These are phyloP conservation scores for Aspergillus sp. DNA, from an alignment of 2,329 filamentous ascomycete species.

Conservation along the genomic window DNA sequence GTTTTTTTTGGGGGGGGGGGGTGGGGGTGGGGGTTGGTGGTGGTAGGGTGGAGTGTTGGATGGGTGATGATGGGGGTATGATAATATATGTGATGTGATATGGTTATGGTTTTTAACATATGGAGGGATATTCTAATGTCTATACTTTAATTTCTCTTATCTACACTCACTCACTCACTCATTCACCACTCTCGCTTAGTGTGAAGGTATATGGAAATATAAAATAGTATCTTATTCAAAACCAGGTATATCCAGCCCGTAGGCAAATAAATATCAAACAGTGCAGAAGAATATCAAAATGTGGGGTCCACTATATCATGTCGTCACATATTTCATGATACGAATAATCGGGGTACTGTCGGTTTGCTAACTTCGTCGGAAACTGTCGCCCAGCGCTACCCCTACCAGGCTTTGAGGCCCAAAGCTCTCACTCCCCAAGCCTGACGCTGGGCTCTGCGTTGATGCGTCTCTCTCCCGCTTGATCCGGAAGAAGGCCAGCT, in stretches of 20 bases:
- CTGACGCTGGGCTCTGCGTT: constrained; percentile 27
- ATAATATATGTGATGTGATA: no score
- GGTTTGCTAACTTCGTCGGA: constrained; percentile 27
- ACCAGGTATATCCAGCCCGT: constrained; percentile 17
- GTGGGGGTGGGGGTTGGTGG: background rate
- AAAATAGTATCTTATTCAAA: no score
- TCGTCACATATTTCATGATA: constrained; percentile 2
- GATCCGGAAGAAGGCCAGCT: constrained; percentile 79
- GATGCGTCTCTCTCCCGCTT: constrained; percentile 60
- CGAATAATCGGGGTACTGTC: background rate
- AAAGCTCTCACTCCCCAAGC: constrained; percentile 25
- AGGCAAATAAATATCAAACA: constrained; percentile 13
- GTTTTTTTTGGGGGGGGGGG: background rate
- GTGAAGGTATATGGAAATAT: background rate
- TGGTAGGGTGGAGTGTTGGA: background rate
- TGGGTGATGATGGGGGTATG: no score
- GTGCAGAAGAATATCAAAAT: background rate
- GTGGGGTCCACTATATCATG: background rate
- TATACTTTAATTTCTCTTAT: background rate
- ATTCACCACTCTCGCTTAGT: no score
- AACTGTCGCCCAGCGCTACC: constrained; percentile 36
- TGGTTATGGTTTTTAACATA: no score
- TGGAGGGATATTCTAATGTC: background rate
- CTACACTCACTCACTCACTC: background rate
- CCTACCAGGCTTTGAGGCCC: constrained; percentile 41